These are phyloP conservation scores for Ramularia collo-cygni DNA, from an alignment of 2,329 filamentous ascomycete genomes.

Conservation along the genomic window DNA sequence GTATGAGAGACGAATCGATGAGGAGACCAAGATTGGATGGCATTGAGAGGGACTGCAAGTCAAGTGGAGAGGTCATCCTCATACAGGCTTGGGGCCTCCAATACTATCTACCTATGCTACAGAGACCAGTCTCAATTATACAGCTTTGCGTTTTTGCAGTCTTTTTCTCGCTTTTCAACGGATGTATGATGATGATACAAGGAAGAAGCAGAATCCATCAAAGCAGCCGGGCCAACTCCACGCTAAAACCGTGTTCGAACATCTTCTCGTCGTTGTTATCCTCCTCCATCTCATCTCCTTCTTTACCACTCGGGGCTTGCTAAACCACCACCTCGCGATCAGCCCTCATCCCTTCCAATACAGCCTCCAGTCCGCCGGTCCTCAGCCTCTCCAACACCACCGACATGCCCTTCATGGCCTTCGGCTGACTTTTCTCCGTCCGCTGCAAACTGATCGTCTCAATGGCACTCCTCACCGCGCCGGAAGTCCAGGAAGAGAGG, in stretches of 20 bases:
- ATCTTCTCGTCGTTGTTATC: not conserved
- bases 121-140: no score
- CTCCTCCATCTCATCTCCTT: not conserved
- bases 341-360: conserved; percentile 63
- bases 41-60: no score
- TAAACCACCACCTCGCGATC: conserved; percentile 38
- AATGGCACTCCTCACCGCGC: conserved; percentile 70
- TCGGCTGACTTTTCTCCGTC: conserved; percentile 69
- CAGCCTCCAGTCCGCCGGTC: conserved; percentile 58
- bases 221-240: conserved; percentile 10
- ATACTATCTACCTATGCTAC: conserved; percentile 1
- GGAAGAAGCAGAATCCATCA: conserved; percentile 1
- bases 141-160: conserved; percentile 6
- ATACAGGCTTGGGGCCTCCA: conserved; percentile 18
- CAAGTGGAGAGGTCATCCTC: conserved; percentile 12
- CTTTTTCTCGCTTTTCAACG: not conserved
- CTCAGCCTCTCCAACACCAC: conserved; percentile 68
- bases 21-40: no score
- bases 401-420: conserved; percentile 76
- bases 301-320: not conserved
- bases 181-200: conserved; percentile 3
- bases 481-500: conserved; percentile 58
- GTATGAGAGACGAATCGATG: no score
- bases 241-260: conserved; percentile 6
- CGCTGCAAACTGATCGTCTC: conserved; percentile 71